Evolutionary conservation across 805 yeast species (phyloP), one percentile per base, ranked within the genome.

Genomic region (Cephaloascus albidus): DNA sequence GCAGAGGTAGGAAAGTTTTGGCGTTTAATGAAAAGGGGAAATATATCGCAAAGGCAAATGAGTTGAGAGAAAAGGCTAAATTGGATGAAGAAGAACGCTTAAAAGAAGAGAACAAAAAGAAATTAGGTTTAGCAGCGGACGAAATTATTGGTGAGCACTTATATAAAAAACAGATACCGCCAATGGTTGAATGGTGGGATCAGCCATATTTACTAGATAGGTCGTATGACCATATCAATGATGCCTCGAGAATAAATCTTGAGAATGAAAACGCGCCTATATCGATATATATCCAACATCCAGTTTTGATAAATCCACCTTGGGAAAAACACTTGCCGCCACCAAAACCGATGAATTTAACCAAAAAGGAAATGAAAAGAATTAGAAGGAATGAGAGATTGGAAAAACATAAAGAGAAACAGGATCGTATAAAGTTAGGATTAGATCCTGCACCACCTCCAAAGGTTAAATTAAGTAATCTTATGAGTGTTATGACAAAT

Each of bases 111-210:
- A 62, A 54, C 36, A 52, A 47, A 23, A 53, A 51, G 15, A 46
- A 51, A 18, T 58, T 66, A 30, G 77, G 77, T 0, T 49, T 72
- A 4, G 57, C 68, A 4, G 76, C 89, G 0, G 78, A 82, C 45
- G 54, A 61, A 15, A 48, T 52, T 1, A 42, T 69, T 1, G 81
- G 80, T 3, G 96, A 86, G 50, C 72, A 75, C 16, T 53, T 61
- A 6, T 83, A 70, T 50, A 56, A 61, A 38, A 61, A 62, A 0
- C 54, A 51, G 0, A 51, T 43, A 16, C 88, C 89, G 1, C 95
- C 95, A 0, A 44, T 41, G 2, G 58, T 79, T 2, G 96, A 88
- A 56, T 87, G 96, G 96, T 90, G 97, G 97, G 96, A 90, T 59
- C 54, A 59, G 39, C 76, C 76, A 2, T 73, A 76, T 36, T 47